A percentile compares a stretch with the other conserved stretches of the same genome.
Conservation (phyloP, 768 basidiomycete genomes). For the Suillus brevipes region DNA sequence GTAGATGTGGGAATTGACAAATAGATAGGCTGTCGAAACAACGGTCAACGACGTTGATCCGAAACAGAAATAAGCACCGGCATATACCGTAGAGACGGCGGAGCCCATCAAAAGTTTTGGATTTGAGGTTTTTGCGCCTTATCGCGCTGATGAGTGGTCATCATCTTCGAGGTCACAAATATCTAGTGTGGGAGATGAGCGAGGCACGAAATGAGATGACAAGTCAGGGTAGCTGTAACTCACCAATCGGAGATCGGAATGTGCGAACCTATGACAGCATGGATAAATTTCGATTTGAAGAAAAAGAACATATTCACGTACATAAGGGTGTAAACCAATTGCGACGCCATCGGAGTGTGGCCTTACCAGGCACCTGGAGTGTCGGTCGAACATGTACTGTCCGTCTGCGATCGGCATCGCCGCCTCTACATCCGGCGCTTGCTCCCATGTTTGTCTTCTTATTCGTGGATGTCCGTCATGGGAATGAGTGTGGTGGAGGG, state of each 20-base stretch:
- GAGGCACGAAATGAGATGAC: background rate
- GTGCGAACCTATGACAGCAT: slow-evolving; percentile 27
- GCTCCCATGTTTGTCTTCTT: slow-evolving; percentile 22
- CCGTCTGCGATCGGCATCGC: slow-evolving; percentile 5
- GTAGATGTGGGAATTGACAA: background rate
- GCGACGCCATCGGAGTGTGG: slow-evolving; percentile 31
- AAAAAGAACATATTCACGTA: slow-evolving; percentile 16
- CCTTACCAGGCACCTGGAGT: slow-evolving; percentile 28
- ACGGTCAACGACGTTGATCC: background rate
- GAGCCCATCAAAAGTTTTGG: background rate
- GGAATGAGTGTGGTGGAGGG: slow-evolving; percentile 20
- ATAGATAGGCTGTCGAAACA: background rate
- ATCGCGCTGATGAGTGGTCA: slow-evolving; percentile 23
- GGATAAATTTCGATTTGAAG: background rate
- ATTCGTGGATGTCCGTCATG: slow-evolving; percentile 26
- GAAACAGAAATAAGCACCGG: background rate
- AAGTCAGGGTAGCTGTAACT: slow-evolving; percentile 6
- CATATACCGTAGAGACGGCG: background rate
- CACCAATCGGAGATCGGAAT: slow-evolving; percentile 35
- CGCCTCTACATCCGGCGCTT: slow-evolving; percentile 13
- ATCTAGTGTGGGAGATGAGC: slow-evolving; percentile 20
- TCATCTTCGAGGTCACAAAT: slow-evolving; percentile 30
- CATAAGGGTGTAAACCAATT: slow-evolving; percentile 30
- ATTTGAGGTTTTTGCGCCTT: slow-evolving; percentile 3
- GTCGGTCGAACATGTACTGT: slow-evolving; percentile 26